Evolutionary conservation across 768 basidiomycete species (phyloP), one percentile per base, ranked within the genome.

Genomic region (Pleurotus ostreatus): DNA sequence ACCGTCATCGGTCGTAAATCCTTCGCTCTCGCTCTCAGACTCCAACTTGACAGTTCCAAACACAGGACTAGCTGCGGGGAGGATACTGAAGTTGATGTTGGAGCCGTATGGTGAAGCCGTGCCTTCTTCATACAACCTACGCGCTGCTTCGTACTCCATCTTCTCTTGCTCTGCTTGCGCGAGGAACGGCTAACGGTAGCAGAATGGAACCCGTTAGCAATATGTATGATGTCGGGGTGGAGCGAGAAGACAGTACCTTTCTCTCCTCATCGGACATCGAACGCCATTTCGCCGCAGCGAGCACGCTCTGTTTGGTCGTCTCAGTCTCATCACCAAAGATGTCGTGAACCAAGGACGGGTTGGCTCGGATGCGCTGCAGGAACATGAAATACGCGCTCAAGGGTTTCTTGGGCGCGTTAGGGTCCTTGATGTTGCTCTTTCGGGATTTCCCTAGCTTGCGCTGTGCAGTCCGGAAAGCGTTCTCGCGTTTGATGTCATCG

Each of bases 341-440:
- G 11, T 87, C 86, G 58, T 68, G 77, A 8, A 92, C 89, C n/a
- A 95, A 71, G 37, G 75, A 74, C 2, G 84, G 81, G 64, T 90
- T 85, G 53, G 89, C 86, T 58, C 94, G 80, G 62, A 97, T 97
- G 45, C 87, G 84, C 68, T 94, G 93, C 61, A 96, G 70, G 76
- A 94, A 97, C 86, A 95, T 90, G 61, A 97, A 96, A 66, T 96
- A 97, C 0, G 94, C 93, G 66, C 85, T 88, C 44, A 96, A 82
- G 5, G 94, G 94, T 67, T 96, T 96, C 84, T 94, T 95, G 2
- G 94, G 94, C 6, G 93, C 94, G 66, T 97, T 96, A 34, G 94
- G 94, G 68, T 97, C 94, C 75, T 95, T 96, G 72, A 97, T 89
- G 68, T 97, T 97, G 62, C 88, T 88, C 80, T 89, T 92, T 60